Evolutionary conservation across 257 asterid genomes (phyloP).

Genomic region (Capsicum rhomboideum): DNA sequence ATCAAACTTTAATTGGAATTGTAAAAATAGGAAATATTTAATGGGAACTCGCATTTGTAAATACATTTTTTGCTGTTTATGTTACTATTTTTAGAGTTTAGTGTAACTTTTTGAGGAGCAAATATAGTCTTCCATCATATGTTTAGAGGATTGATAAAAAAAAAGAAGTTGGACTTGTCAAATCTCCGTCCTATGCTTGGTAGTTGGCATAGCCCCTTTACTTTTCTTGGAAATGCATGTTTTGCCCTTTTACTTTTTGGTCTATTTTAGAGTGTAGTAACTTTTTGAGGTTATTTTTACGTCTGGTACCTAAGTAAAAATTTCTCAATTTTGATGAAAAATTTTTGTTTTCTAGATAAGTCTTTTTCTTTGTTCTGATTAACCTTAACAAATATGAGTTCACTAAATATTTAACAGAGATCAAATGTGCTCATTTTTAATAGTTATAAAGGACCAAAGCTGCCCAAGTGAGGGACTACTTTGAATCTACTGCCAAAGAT

Average conservation of each 20-base stretch:
- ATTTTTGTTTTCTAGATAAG: neutral
- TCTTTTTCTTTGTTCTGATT: neutral
- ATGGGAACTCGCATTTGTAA: neutral
- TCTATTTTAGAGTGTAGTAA: too few species aligned
- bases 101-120: neutral
- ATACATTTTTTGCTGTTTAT: neutral
- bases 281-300: neutral
- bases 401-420: neutral
- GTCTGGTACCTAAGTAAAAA: neutral
- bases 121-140: too few species aligned
- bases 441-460: neutral
- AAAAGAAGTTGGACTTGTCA: too few species aligned
- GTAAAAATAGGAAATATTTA: neutral
- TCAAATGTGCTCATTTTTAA: neutral
- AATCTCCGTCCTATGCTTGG: too few species aligned
- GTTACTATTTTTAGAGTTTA: neutral
- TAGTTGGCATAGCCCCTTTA: too few species aligned
- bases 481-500: neutral
- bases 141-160: too few species aligned
- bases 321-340: neutral
- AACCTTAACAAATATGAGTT: neutral
- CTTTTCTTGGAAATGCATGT: neutral
- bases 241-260: neutral
- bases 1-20: neutral
- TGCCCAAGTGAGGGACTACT: neutral